Evolutionary conservation across 257 asterid genomes (phyloP).

Genomic region (Gentiana straminea): DNA sequence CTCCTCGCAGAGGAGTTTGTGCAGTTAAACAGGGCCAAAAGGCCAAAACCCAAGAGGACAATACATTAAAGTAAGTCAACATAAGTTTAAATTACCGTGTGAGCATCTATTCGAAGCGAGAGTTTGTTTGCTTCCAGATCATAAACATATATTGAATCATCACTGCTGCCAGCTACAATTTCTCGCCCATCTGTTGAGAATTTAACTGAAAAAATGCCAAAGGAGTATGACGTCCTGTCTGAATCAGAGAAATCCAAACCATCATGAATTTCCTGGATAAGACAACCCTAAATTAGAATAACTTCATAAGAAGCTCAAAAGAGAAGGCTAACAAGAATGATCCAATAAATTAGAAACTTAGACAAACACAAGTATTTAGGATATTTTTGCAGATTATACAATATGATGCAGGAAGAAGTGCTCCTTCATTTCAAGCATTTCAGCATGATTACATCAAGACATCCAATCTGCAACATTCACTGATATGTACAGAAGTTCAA

Average conservation of each 20-base stretch:
- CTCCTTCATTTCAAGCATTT: background rate
- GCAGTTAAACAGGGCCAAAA: too few relatives aligned
- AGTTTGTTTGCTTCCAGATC: conserved; percentile 70
- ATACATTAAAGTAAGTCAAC: background rate
- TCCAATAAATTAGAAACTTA: background rate
- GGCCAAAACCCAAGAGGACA: background rate
- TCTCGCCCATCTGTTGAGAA: conserved; percentile 83
- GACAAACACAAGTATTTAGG: too few relatives aligned
- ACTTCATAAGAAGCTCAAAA: background rate
- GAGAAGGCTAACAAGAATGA: background rate
- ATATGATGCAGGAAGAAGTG: too few relatives aligned
- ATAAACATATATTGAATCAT: conserved; percentile 69
- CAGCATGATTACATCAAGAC: background rate
- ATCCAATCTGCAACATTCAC: conserved; percentile 1
- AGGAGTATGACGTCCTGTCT: conserved; percentile 40
- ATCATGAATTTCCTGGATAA: conserved; percentile 70
- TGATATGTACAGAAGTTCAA: background rate
- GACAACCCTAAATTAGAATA: conserved; percentile 4
- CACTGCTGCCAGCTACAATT: conserved; percentile 81
- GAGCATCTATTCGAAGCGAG: conserved; percentile 67
- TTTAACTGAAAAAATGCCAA: conserved; percentile 77
- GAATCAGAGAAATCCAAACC: conserved; percentile 54
- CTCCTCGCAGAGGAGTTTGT: too few relatives aligned
- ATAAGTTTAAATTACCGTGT: conserved; percentile 30
- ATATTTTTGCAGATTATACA: too few relatives aligned